phyloP scores from a whole-genome alignment of 164 flowering plant genomes.

The Kingdonia uniflora region DNA sequence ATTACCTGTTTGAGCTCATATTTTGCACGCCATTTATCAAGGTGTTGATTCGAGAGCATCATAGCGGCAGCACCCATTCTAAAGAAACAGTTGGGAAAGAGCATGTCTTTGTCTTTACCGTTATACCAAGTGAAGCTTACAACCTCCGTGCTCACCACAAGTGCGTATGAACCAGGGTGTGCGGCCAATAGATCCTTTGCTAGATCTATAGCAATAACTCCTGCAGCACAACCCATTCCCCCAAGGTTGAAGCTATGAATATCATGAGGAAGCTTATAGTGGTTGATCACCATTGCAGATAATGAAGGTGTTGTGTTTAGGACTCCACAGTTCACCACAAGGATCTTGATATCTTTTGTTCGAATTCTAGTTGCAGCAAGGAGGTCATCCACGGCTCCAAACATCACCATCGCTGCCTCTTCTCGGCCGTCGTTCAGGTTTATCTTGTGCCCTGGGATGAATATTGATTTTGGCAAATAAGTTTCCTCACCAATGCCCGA shows the following conservation, averaged over 20 bases:
- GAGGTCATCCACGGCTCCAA: too few relatives aligned
- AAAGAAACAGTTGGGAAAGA: too few relatives aligned
- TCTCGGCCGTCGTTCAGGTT: constrained; percentile 44
- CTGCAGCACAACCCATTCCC: constrained; percentile 83
- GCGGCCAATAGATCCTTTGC: constrained; percentile 45
- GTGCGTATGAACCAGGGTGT: constrained; percentile 42
- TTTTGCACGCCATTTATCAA: constrained; percentile 50
- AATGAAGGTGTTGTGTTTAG: constrained; percentile 61
- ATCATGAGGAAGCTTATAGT: constrained; percentile 39
- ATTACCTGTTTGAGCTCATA: constrained; percentile 50
- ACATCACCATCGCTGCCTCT: constrained; percentile 44
- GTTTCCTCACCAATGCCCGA: constrained; percentile 68
- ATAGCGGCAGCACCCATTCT: too few relatives aligned
- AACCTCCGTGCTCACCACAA: too few relatives aligned
- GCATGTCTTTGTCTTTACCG: too few relatives aligned
- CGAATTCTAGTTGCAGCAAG: constrained; percentile 30
- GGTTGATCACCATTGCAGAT: constrained; percentile 65
- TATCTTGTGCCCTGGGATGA: constrained; percentile 25
- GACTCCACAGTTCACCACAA: constrained; percentile 52
- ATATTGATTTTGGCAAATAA: constrained; percentile 40
- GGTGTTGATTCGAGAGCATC: constrained; percentile 40
- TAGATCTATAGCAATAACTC: constrained; percentile 51
- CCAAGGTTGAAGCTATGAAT: constrained; percentile 58
- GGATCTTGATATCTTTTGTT: constrained; percentile 40
- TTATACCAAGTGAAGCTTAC: too few relatives aligned